phyloP scores from a whole-genome alignment of 441 rosid genomes.

The Euphorbia celastroides region DNA sequence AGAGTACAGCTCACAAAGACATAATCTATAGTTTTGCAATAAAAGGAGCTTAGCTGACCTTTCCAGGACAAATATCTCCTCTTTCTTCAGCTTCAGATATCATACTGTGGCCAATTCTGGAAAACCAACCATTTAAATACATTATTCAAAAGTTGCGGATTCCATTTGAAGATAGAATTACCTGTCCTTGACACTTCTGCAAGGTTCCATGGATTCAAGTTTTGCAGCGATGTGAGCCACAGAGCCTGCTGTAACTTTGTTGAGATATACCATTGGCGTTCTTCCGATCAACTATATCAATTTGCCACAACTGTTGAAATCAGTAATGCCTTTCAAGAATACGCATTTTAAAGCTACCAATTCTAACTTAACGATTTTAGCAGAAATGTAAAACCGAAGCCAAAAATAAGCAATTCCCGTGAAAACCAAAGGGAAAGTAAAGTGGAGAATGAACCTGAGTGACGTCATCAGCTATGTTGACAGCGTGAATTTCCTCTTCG shows the following conservation, averaged over 20 bases:
- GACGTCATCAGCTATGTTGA: constrained; percentile 88
- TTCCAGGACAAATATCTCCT: constrained; percentile 70
- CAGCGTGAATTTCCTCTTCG: constrained; percentile 37
- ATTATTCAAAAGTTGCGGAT: no score
- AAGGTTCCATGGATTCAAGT: constrained; percentile 95
- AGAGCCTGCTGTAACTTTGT: constrained; percentile 69
- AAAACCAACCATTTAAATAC: constrained; percentile 17
- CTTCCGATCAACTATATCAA: constrained; percentile 77
- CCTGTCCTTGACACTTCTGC: constrained; percentile 92
- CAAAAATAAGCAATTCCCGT: constrained; percentile 7
- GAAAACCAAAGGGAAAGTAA: background rate
- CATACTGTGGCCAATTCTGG: constrained; percentile 83
- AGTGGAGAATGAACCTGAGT: constrained; percentile 52
- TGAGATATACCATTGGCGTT: constrained; percentile 91
- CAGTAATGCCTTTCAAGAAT: constrained; percentile 19
- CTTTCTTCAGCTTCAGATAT: constrained; percentile 77
- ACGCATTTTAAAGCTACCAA: constrained; percentile 8
- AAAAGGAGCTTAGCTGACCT: constrained; percentile 38
- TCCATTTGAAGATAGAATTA: constrained; percentile 22
- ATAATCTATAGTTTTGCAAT: background rate
- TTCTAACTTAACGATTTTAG: background rate
- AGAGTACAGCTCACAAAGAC: constrained; percentile 3
- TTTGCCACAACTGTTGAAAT: constrained; percentile 29
- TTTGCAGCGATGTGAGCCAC: constrained; percentile 84
- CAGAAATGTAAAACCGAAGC: background rate